Base-by-base conservation (phyloP, 495 filamentous ascomycete species). In the Annulohypoxylon maeteangense region DNA sequence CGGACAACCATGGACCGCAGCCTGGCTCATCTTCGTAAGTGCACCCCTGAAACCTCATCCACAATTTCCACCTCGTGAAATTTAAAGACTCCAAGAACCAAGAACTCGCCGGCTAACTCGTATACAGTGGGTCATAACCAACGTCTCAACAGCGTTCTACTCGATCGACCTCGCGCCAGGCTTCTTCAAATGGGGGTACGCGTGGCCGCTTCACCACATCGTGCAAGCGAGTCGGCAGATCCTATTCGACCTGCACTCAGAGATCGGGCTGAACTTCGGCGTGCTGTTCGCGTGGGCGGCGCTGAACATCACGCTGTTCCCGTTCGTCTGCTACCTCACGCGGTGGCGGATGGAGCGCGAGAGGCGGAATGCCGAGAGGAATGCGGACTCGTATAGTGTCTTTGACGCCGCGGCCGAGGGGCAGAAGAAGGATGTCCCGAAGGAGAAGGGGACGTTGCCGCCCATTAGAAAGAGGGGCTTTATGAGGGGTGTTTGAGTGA, bases 111-210 rank as follows among this genome's bases (percentile, higher is more conserved):
- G 10, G 47, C 69, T 55, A 45, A 58, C 45, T 51, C 20, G 38
- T 16, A 23, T 54, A 20, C 42, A 73, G 70, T 92, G 90, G 90
- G 88, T 92, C 27, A 90, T 92, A 56, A 89, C 87, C 2, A 92
- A 92, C 74, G 89, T 92, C 3, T 76, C 84, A 0, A 90, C 88
- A 0, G 81, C 83, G 0, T 92, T 93, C 76, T 91, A 92, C 78
- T 72, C 83, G 0, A 72, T 92, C 25, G 85, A 85, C 32, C 62
- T 92, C 20, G 85, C 87, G 7, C 85, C 87, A 0, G 77, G 75
- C 0, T 91, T 91, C 75, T 92, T 88, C 75, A 71, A 76, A 1
- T 92, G 90, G 88, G 90, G 90, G 0, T 90, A 90, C 80, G 90
- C 87, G 7, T 92, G 89, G 89, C 90, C 90, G n/a, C 78, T 92